Evolutionary conservation across 1,284 basidiomycete genomes (phyloP).

Genomic region (Ganoderma resinaceum): DNA sequence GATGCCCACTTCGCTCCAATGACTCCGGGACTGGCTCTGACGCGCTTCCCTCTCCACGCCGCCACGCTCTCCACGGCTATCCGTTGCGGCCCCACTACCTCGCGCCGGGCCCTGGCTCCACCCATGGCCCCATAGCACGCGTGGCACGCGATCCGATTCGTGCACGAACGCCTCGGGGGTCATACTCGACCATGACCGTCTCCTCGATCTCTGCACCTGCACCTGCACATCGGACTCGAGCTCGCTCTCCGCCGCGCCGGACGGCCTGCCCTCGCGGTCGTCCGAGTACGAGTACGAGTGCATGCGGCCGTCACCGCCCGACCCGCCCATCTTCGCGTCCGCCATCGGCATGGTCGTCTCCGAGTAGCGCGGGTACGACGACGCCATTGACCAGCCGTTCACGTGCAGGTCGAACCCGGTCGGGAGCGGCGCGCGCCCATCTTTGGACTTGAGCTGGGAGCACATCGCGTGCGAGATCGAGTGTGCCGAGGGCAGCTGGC

Average conservation of each 20-base stretch:
- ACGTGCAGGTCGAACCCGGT: conserved; percentile 25
- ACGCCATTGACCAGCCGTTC: conserved; percentile 19
- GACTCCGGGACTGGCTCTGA: not conserved
- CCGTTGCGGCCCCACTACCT: not conserved
- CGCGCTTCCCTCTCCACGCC: not conserved
- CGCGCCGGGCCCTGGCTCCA: too few relatives aligned
- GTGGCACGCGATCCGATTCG: conserved; percentile 29
- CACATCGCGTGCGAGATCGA: conserved; percentile 34
- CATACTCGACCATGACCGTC: conserved; percentile 31
- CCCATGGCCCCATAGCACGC: conserved; percentile 21
- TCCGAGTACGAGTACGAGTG: not conserved
- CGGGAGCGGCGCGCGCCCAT: conserved; percentile 9
- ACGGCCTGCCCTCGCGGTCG: not conserved
- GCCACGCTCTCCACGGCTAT: not conserved
- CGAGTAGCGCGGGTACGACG: conserved; percentile 3
- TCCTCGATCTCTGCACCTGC: conserved; percentile 33
- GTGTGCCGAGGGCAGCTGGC: conserved; percentile 26
- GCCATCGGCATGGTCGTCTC: not conserved
- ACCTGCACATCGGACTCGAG: conserved; percentile 26
- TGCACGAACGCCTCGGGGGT: conserved; percentile 17
- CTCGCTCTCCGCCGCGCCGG: conserved; percentile 7
- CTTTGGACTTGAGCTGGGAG: conserved; percentile 28
- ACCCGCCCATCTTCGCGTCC: not conserved
- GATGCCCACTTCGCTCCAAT: not conserved
- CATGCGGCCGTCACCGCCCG: not conserved